A percentile compares a stretch with the other conserved stretches of the same genome.
Evolutionary conservation across 352 stramenopile genomes (phyloP).

Genomic region (Phytophthora crassamura): DNA sequence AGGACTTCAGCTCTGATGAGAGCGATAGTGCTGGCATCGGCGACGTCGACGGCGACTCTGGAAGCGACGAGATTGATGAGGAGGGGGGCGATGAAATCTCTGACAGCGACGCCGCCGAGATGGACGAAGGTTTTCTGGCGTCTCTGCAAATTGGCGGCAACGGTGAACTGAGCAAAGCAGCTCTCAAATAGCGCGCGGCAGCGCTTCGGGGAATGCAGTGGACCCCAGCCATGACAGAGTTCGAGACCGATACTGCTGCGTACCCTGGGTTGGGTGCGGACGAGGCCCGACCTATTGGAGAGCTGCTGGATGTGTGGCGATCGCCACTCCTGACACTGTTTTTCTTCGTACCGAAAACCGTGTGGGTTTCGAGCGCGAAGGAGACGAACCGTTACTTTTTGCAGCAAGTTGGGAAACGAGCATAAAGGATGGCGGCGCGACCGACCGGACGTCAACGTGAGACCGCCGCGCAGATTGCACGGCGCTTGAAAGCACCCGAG

Average conservation of each 20-base stretch:
- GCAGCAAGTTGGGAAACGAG: slow-evolving; percentile 14
- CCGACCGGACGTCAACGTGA: too few relatives aligned
- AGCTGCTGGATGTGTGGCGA: background rate
- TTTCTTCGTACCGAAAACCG: slow-evolving; percentile 26
- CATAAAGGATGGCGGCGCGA: background rate
- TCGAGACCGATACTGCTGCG: background rate
- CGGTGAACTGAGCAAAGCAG: background rate
- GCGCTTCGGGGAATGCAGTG: slow-evolving; percentile 7
- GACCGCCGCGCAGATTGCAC: too few relatives aligned
- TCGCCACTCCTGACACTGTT: slow-evolving; percentile 27
- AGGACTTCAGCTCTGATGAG: too few relatives aligned
- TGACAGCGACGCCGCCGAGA: background rate
- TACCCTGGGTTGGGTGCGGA: slow-evolving; percentile 2
- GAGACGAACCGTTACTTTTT: slow-evolving; percentile 35
- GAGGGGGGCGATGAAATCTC: too few relatives aligned
- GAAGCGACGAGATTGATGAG: too few relatives aligned
- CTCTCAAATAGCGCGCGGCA: background rate
- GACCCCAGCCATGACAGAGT: slow-evolving; percentile 2
- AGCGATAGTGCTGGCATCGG: too few relatives aligned
- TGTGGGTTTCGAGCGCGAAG: slow-evolving; percentile 5
- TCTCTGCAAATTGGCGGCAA: slow-evolving; percentile 7
- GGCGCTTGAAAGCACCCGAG: background rate
- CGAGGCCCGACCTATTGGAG: background rate
- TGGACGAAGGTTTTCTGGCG: slow-evolving; percentile 11
- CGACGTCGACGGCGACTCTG: too few relatives aligned